Percentiles rank a stretch among this genome's conserved stretches.
phyloP scores from a whole-genome alignment of 2,329 filamentous ascomycete species.

The Talaromyces sp. region DNA sequence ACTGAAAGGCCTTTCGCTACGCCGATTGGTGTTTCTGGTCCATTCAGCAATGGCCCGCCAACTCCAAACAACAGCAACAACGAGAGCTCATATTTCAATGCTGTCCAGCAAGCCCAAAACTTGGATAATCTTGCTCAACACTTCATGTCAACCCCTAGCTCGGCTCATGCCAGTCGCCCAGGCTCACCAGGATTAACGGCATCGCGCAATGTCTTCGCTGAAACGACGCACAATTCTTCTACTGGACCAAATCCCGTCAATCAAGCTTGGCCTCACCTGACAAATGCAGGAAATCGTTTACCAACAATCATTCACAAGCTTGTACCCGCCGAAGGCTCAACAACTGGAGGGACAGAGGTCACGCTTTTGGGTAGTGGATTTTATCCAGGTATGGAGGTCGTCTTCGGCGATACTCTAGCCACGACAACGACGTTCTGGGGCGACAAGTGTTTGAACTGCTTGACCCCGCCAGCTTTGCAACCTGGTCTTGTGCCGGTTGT shows the following conservation, averaged over 20 bases:
- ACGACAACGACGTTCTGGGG: conserved; percentile 79
- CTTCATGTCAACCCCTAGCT: conserved; percentile 69
- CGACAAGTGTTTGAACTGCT: conserved; percentile 72
- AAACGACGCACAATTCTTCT: conserved; percentile 29
- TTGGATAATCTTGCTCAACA: conserved; percentile 64
- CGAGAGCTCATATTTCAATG: conserved; percentile 58
- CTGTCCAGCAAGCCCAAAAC: conserved; percentile 58
- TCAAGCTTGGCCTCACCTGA: conserved; percentile 53
- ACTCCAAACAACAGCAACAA: conserved; percentile 59
- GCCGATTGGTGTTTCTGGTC: conserved; percentile 40
- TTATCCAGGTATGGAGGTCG: conserved; percentile 73
- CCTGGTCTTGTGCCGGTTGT: conserved; percentile 69
- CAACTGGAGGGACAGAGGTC: conserved; percentile 80
- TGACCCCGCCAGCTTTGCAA: conserved; percentile 67
- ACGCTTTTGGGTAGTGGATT: conserved; percentile 80
- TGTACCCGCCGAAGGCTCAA: conserved; percentile 77
- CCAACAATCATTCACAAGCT: conserved; percentile 73
- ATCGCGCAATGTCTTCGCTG: conserved; percentile 43
- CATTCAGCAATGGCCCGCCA: conserved; percentile 60
- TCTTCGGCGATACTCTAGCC: conserved; percentile 70
- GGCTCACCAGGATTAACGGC: conserved; percentile 53
- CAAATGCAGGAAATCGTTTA: conserved; percentile 50
- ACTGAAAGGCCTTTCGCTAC: conserved; percentile 49
- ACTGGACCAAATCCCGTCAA: conserved; percentile 47
- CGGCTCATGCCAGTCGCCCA: conserved; percentile 72